Percentiles rank a stretch among this genome's conserved stretches.
These are phyloP conservation scores for Chimonanthus salicifolius DNA, from an alignment of 164 flowering plant species.

Conservation along the genomic window DNA sequence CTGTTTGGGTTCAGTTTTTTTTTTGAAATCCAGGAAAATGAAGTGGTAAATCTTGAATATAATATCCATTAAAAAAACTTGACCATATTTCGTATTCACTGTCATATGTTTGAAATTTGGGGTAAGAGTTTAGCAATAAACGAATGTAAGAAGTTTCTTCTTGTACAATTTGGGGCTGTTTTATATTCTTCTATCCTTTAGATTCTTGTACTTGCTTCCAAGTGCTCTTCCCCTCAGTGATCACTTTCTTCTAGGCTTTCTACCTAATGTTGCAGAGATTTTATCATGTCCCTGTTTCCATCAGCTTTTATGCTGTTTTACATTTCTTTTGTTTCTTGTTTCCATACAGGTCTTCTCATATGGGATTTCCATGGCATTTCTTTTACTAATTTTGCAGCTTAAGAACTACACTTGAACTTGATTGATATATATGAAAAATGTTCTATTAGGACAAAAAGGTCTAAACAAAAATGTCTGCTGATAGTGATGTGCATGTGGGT, in stretches of 20 bases:
- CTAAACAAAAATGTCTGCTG: neutral
- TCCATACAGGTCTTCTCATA: neutral
- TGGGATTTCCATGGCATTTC: neutral
- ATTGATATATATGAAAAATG: neutral
- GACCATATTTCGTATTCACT: neutral
- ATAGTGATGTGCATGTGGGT: neutral
- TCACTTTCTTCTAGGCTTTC: neutral
- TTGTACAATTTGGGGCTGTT: neutral
- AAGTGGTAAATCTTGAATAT: too few relatives aligned
- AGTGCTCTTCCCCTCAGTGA: neutral
- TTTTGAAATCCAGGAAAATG: neutral
- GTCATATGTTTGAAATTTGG: neutral
- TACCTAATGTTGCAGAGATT: neutral
- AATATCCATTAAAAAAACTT: too few relatives aligned
- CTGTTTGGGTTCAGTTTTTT: neutral
- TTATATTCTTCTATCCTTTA: neutral
- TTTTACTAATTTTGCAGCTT: neutral
- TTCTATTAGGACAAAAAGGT: neutral
- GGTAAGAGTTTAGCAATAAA: neutral
- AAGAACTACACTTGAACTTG: neutral
- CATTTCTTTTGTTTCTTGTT: too few relatives aligned
- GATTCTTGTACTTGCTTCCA: neutral
- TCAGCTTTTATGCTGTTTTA: neutral
- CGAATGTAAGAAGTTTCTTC: neutral
- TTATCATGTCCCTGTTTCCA: neutral